Base-by-base conservation (phyloP, 169 alveolate species). In the Cryptosporidium meleagridis region DNA sequence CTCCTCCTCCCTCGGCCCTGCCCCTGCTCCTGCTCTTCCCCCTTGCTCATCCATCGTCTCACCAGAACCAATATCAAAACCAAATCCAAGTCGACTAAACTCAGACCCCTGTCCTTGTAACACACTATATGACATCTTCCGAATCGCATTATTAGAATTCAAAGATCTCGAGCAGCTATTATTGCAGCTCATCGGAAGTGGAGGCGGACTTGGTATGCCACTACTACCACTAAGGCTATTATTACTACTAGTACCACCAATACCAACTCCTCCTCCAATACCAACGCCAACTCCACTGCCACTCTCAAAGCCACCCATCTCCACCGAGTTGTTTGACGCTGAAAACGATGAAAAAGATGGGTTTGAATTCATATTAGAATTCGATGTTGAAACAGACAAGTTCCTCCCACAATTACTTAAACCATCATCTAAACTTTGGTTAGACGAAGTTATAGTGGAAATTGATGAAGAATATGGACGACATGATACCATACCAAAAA, bases 391-490 rank as follows among this genome's bases (percentile, higher is more conserved):
- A 35, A 1, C 48, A 18, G 23, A 33, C n/a, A 65, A 37, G 10
- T 65, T 51, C 41, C 55, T 51, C 8, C 86, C 48, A 14, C 58
- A 33, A n/a, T 31, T 55, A 23, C 86, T 73, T 7, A 59, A 33
- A n/a, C 35, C 14, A 18, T 29, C 70, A 35, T 73, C 86, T n/a
- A 53, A 33, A 51, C 71, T 73, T 16, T 59, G 62, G 86, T 73
- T 73, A 12, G 68, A 53, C 1, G 86, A 73, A 3, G 86, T 53
- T 31, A 52, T 53, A 4, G 70, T 73, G 18, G 86, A 53, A 14
- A 59, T 53, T 9, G 70, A 14, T n/a, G 86, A 73, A 16, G 86
- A 73, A 14, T 73, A 16, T 10, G 86, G 86, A 73, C 86, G 86
- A 26, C 2, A 26, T 16, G 69, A 52, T 26, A 51, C 1, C 59